Evolutionary conservation across 1,139 yeast species (phyloP), one percentile per base, ranked within the genome.

Genomic region (Geotrichum reessii): DNA sequence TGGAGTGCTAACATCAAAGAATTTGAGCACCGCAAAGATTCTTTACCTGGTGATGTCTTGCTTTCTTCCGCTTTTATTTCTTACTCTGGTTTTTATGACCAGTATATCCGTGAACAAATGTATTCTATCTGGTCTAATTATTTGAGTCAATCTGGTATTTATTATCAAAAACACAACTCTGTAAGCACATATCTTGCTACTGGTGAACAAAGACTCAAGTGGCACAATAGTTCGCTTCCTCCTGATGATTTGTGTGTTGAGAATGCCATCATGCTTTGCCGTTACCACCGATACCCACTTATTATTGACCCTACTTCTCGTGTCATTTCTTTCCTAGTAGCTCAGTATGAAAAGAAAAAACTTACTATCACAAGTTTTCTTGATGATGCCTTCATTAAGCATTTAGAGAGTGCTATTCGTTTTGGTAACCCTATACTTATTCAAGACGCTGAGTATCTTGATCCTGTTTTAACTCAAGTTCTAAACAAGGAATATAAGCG

Each of bases 391-490:
- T 87, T 86, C 69, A 69, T 81, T 3, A 86, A 83, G 65, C 87
- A 83, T 57, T 71, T 92, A 27, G 96, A 90, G 68, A 87, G 90
- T 67, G 85, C 96, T 0, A 71, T 92, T 28, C 76, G 95, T 62
- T 92, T 92, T 76, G 98, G 99, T 8, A 91, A 90, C 3, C 68
- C 81, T 0, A 74, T 92, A 9, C 69, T 92, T 12, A 79, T 92
- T 33, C 83, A 82, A 65, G 95, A 92, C 71, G 90, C 92, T 2
- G 97, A 92, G 67, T 75, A 79, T 64, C 83, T 82, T 67, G 93
- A 92, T 69, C 96, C 97, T 0, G 73, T 87, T 12, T 68, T 92
- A 24, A 82, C 82, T 60, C 77, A 86, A 0, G 71, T 92, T 1
- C 72, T 93, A 51, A 78, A 83, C 57, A 75, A 76, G 51, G 96